Evolutionary conservation across 192 early-diverging fungal species (phyloP).

Genomic region (Rhizoclosmatium globosum): DNA sequence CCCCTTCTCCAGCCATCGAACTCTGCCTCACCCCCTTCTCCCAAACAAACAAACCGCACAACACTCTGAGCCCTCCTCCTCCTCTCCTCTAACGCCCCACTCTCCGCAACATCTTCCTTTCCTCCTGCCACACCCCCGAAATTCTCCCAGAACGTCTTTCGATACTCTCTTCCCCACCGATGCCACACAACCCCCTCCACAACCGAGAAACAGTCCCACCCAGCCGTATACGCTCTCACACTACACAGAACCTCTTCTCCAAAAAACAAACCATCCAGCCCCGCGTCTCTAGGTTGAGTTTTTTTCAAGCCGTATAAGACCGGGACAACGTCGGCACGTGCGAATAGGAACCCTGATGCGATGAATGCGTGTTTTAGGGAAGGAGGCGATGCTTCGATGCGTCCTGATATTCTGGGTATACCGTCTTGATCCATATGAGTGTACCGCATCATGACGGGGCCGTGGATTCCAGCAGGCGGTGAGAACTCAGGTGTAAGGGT

Average conservation of each 20-base stretch:
- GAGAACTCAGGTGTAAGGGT: not conserved
- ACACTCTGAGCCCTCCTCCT: not conserved
- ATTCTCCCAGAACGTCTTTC: constrained; percentile 40
- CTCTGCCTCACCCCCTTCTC: not conserved
- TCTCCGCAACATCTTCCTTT: not conserved
- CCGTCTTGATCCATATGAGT: constrained; percentile 27
- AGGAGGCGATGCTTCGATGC: constrained; percentile 15
- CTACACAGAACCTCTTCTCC: constrained; percentile 36
- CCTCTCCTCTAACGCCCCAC: not conserved
- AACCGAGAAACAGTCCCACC: constrained; percentile 33
- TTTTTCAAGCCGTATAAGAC: not conserved
- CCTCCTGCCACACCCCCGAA: not conserved
- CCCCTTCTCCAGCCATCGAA: not conserved
- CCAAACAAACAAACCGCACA: not conserved
- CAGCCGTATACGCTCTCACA: constrained; percentile 25
- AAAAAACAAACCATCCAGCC: constrained; percentile 39
- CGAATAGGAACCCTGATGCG: constrained; percentile 39
- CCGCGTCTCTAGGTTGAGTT: not conserved
- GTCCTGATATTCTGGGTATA: constrained; percentile 27
- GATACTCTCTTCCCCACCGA: constrained; percentile 35
- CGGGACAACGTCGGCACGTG: constrained; percentile 3
- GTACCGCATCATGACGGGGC: not conserved
- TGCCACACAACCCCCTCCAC: constrained; percentile 18
- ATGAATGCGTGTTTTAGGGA: constrained; percentile 13
- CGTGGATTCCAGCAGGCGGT: constrained; percentile 16